Base-by-base conservation (phyloP, 2,329 filamentous ascomycete genomes). In the Alternaria alternata region DNA sequence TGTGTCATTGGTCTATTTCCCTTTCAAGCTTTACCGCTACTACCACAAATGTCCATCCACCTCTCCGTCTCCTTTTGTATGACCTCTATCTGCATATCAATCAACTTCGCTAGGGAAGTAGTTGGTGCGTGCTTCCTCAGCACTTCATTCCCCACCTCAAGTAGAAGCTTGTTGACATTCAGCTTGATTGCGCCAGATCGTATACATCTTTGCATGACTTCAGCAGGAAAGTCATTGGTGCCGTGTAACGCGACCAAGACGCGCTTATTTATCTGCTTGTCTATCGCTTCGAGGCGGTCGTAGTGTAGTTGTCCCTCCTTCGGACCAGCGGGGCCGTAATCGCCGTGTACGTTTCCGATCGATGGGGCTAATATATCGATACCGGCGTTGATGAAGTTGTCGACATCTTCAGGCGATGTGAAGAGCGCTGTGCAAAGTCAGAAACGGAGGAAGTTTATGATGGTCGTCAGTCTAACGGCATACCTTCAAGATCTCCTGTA, bases 271-370 rank as follows among this genome's bases (percentile, higher is more conserved):
- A 65, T 73, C 61, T 73, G 74, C 61, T 70, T 69, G 53, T 71
- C 56, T 28, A 77, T 76, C 1, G 64, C 57, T 22, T 72, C 69
- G 14, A 77, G 68, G 12, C 72, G 69, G 34, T 73, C 72, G 49
- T 71, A 76, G 48, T 76, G 72, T 2, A 80, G 61, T 54, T 75
- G 72, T 3, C 73, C 70, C 28, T 70, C 67, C 36, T 67, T 67
- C 0, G 76, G 77, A 0, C 89, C 89, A 2, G 85, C 73, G 0
- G 87, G 84, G 0, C 89, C 89, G 75, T 93, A 93, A 70, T 88
- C 86, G 46, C 90, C 90, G 78, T 93, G 90, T 32, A 92, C 85
- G 68, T 92, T 93, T 7, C 90, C 90, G 76, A 92, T 90, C 0
- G 89, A 89, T 0, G 90, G 90, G 0, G 91, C 90, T 32, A 93